Conservation (phyloP, 2,329 filamentous ascomycete genomes). For the Trichoderma sp. region DNA sequence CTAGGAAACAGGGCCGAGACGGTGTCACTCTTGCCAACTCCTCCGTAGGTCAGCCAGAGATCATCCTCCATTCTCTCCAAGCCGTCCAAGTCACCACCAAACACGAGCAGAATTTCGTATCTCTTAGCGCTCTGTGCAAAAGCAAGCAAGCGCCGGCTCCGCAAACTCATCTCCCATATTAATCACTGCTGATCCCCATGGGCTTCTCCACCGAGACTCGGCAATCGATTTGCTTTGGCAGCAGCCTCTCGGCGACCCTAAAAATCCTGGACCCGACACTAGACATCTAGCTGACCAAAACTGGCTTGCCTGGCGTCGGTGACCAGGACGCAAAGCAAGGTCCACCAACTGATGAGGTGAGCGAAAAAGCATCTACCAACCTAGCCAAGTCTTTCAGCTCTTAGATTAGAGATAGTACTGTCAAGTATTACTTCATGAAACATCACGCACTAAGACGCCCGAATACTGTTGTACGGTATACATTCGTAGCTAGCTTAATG, state of each 20-base stretch:
- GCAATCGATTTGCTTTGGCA: neutral
- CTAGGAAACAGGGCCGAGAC: neutral
- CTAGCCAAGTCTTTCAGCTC: neutral
- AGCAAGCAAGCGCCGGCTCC: neutral
- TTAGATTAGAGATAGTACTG: neutral
- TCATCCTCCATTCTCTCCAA: neutral
- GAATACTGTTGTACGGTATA: neutral
- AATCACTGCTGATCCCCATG: neutral
- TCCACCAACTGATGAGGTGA: neutral
- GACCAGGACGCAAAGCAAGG: neutral
- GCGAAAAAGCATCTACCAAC: neutral
- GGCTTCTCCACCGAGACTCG: neutral
- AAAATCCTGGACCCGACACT: neutral
- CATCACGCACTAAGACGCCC: neutral
- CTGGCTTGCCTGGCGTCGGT: neutral
- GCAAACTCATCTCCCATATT: neutral
- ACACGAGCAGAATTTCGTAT: neutral
- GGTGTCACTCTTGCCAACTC: neutral
- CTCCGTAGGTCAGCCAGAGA: neutral
- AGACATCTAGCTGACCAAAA: neutral
- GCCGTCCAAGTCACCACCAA: neutral
- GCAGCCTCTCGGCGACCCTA: neutral
- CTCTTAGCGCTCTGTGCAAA: neutral
- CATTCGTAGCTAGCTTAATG: neutral
- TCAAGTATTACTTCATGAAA: neutral